Conservation (phyloP, 2,329 filamentous ascomycete species). For the Camptophora hylomeconis region DNA sequence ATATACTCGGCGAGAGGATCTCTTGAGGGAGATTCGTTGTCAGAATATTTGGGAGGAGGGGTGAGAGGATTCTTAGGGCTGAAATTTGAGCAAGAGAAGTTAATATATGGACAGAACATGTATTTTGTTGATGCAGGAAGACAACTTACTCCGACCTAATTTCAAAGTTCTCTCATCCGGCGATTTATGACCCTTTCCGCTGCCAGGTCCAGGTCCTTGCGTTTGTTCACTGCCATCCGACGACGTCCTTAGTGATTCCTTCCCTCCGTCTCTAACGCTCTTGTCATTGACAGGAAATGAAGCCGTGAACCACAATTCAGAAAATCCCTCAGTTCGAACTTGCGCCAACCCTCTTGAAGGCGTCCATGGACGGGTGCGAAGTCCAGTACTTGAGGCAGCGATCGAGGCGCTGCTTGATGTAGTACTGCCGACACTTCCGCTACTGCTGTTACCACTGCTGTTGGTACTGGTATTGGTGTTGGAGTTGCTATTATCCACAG, state of each 20-base stretch:
- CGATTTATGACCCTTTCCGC: slow-evolving; percentile 30
- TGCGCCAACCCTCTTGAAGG: slow-evolving; percentile 23
- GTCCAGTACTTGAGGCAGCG: too few species aligned
- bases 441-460: too few species aligned
- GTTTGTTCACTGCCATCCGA: not conserved
- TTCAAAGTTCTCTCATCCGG: slow-evolving; percentile 48
- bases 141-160: slow-evolving; percentile 44
- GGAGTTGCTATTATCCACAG: too few species aligned
- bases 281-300: slow-evolving; percentile 3
- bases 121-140: not conserved
- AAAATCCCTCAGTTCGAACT: slow-evolving; percentile 23
- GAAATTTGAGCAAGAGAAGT: slow-evolving; percentile 8
- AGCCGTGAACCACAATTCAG: slow-evolving; percentile 23
- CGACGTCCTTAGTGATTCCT: slow-evolving; percentile 7
- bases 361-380: too few species aligned
- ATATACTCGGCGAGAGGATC: slow-evolving; percentile 49
- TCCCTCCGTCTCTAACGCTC: slow-evolving; percentile 2
- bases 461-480: too few species aligned
- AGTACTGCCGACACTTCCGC: too few species aligned
- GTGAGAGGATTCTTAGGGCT: slow-evolving; percentile 50
- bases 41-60: slow-evolving; percentile 47
- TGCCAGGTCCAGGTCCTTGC: slow-evolving; percentile 13
- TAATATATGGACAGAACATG: slow-evolving; percentile 2
- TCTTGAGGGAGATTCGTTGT: slow-evolving; percentile 48
- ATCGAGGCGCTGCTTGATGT: too few species aligned